Evolutionary conservation across 164 flowering plant genomes (phyloP), one percentile per base, ranked within the genome.

Genomic region (Pachysandra terminalis): DNA sequence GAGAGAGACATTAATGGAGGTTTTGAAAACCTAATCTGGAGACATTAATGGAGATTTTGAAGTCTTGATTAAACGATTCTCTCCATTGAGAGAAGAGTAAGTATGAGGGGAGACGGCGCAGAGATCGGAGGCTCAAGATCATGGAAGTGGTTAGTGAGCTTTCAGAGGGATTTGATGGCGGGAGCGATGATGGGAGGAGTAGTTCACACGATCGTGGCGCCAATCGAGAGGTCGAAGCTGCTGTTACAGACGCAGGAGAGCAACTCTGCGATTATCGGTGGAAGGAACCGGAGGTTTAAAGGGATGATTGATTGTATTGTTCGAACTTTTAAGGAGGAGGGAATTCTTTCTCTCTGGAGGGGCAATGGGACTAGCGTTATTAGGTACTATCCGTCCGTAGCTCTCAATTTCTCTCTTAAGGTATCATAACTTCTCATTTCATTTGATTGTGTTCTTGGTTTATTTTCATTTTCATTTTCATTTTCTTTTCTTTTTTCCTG

Each of bases 401-500:
- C 99, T 8, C 96, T 95, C 76, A 95, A 95, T 78, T 95, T 95
- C 83, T 95, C 99, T 15, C 97, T 95, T 71, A 95, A 95, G 98
- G 98, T 92, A 75, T 45, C 37, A 32, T 32, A 32, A 32, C 37
- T 32, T 32, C 7, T 32, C 37, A 32, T 32, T 32, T 32, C 37
- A 3, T 32, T 32, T 32, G 5, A 3, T 32, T 32, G 37, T 32
- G 37, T 32, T 32, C 7, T 32, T 32, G 5, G 5, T 32, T 7
- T 32, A 28, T n/a, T 3, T 3, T 4, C 58, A 41, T 32, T 67
- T 35, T 0, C 19, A 32, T 58, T 56, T 54, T 24, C 21, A 19
- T 64, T 48, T 2, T 37, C 19, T 45, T 28, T 61, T 40, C 19
- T 17, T 0, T 56, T 52, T 37, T 16, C 26, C 59, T 1, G 23